Base-by-base conservation (phyloP, 2,329 filamentous ascomycete species). In the Phialophora verrucosa region DNA sequence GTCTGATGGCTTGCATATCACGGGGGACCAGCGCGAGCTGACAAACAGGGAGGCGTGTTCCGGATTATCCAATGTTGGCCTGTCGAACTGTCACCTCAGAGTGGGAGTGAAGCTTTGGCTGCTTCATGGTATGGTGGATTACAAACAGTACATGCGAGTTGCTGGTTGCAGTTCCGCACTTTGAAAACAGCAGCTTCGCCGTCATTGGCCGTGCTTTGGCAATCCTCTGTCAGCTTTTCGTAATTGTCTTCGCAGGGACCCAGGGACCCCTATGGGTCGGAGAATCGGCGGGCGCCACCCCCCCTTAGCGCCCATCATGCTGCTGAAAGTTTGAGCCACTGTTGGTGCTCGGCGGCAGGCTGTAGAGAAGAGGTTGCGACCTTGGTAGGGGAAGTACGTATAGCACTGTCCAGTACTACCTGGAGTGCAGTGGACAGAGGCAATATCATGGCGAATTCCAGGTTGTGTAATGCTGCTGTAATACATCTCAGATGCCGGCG, bases 151-250 rank as follows among this genome's bases (percentile, higher is more conserved):
- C 56, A 44, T 42, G 8, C n/a, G 27, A 47, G 6, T n/a, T 14
- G 35, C 44, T 35, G 47, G 47, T 17, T 32, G 23, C 44, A 53
- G 54, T 68, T 68, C 66, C 66, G 63, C 66, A 59, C 55, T 61
- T 20, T 27, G 59, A 27, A 58, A 64, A 42, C 42, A 51, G 53
- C 49, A 42, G 56, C 6, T 7, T 8, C 2, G 6, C 31, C 20
- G 14, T 59, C 53, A 66, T 70, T 70, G 65, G 62, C 54, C 35
- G 31, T 54, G 66, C 55, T 60, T 62, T 54, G 32, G 31, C 56
- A 64, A 64, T 62, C 56, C 63, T 70, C 44, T 62, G 68, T 70
- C 68, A 70, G 68, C 65, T 68, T 70, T 64, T 65, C 59, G 63
- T 69, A 69, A 69, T 65, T 38, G 47, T 44, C 27, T 23, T 10